A percentile compares a stretch with the other conserved stretches of the same genome.
phyloP scores from a whole-genome alignment of 768 basidiomycete species.

The Amanita phalloides region DNA sequence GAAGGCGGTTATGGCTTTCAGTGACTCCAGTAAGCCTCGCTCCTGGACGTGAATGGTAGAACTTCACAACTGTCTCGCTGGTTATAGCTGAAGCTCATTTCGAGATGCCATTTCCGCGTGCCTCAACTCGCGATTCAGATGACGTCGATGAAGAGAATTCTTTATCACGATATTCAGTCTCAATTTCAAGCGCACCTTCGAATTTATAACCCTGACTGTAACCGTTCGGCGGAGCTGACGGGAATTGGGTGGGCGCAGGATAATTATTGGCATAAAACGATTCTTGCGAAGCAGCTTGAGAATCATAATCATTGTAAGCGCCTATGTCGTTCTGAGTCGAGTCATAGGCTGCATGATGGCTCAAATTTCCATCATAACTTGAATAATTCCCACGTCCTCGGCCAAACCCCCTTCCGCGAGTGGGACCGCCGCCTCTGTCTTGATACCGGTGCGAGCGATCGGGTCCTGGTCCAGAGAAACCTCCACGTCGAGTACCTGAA shows the following conservation, averaged over 20 bases:
- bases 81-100: constrained; percentile 37
- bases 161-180: constrained; percentile 41
- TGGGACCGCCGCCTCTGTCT: constrained; percentile 44
- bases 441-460: constrained; percentile 58
- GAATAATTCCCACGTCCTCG: constrained; percentile 31
- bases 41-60: constrained; percentile 2
- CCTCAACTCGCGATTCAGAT: constrained; percentile 34
- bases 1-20: constrained; percentile 10
- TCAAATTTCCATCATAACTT: constrained; percentile 44
- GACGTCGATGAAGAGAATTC: constrained; percentile 16
- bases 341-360: constrained; percentile 46
- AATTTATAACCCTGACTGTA: constrained; percentile 55
- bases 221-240: constrained; percentile 34
- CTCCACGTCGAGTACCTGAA: constrained; percentile 43
- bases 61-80: constrained; percentile 31
- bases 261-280: constrained; percentile 63
- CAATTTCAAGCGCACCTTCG: constrained; percentile 84
- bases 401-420: constrained; percentile 33
- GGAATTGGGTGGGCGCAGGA: constrained; percentile 43
- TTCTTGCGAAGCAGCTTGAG: constrained; percentile 37
- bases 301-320: constrained; percentile 64
- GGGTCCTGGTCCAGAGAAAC: constrained; percentile 55
- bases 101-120: constrained; percentile 35
- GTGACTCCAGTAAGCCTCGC: constrained; percentile 10
- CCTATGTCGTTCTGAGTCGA: constrained; percentile 49